phyloP scores from a whole-genome alignment of 805 yeast genomes.

The Komagataella pastoris region DNA sequence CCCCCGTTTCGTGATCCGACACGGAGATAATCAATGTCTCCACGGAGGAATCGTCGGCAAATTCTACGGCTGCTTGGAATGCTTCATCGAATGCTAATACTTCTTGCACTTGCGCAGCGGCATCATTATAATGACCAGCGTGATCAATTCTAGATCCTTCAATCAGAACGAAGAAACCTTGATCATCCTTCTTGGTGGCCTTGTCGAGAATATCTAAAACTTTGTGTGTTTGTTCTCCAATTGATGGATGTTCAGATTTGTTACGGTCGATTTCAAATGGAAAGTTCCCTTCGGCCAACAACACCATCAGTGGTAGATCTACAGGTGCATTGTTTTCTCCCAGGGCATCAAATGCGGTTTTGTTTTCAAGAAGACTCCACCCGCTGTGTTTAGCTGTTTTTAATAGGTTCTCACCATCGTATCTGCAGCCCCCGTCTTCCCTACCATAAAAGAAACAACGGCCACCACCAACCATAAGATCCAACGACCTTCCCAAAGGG shows the following conservation, averaged over 20 bases:
- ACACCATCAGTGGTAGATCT: slow-evolving; percentile 62
- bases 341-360: slow-evolving; percentile 43
- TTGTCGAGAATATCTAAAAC: slow-evolving; percentile 57
- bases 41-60: slow-evolving; percentile 50
- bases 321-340: slow-evolving; percentile 42
- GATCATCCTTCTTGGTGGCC: slow-evolving; percentile 59
- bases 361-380: slow-evolving; percentile 51
- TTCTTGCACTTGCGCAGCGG: slow-evolving; percentile 89
- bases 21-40: slow-evolving; percentile 76
- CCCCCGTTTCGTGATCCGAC: slow-evolving; percentile 95
- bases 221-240: slow-evolving; percentile 64
- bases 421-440: slow-evolving; percentile 49
- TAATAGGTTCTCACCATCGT: slow-evolving; percentile 57
- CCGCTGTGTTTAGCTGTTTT: slow-evolving; percentile 47
- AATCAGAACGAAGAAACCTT: slow-evolving; percentile 76
- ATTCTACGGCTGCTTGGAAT: slow-evolving; percentile 59
- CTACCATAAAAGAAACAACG: slow-evolving; percentile 66
- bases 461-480: slow-evolving; percentile 86
- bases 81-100: slow-evolving; percentile 81
- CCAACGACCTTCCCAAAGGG: slow-evolving; percentile 69
- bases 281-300: slow-evolving; percentile 65
- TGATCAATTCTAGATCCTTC: slow-evolving; percentile 94
- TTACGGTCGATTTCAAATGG: slow-evolving; percentile 79
- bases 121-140: slow-evolving; percentile 90
- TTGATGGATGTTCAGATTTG: slow-evolving; percentile 47